phyloP scores from a whole-genome alignment of 2,329 filamentous ascomycete genomes.

The Dactylellina parvicollis region DNA sequence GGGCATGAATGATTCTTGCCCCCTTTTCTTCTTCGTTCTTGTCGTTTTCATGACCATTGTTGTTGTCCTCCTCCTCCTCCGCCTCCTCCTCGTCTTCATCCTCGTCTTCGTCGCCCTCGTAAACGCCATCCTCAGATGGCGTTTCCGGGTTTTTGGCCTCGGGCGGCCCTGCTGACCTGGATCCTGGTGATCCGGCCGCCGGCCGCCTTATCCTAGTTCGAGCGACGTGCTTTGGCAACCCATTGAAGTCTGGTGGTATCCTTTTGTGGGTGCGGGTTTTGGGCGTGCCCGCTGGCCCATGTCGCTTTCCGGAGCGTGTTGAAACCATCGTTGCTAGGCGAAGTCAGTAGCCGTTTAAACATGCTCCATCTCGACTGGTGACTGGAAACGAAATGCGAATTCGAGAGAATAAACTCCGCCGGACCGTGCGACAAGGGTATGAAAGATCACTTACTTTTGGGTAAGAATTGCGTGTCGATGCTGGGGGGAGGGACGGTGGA shows the following conservation, averaged over 20 bases:
- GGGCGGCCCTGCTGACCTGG: neutral
- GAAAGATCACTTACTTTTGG: neutral
- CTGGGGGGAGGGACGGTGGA: neutral
- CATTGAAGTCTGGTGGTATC: no score
- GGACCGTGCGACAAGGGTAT: neutral
- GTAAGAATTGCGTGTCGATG: neutral
- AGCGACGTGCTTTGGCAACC: no score
- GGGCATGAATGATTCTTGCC: neutral
- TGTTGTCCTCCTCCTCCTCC: neutral
- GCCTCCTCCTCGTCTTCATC: conserved; percentile 4
- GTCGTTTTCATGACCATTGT: neutral
- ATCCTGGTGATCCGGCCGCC: no score
- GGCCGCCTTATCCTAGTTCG: no score
- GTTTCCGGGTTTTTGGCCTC: neutral
- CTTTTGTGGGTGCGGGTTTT: neutral
- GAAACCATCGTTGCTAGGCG: conserved; percentile 18
- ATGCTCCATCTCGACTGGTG: neutral
- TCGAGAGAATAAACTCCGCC: neutral
- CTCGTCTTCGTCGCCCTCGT: conserved; percentile 7
- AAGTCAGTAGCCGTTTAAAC: neutral
- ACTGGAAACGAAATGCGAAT: neutral
- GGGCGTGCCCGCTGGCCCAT: neutral
- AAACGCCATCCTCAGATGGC: no score
- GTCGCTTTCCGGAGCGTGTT: neutral
- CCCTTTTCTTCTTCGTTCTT: no score